These are phyloP conservation scores for Mycena haematopus DNA, from an alignment of 768 basidiomycete species.

Conservation along the genomic window DNA sequence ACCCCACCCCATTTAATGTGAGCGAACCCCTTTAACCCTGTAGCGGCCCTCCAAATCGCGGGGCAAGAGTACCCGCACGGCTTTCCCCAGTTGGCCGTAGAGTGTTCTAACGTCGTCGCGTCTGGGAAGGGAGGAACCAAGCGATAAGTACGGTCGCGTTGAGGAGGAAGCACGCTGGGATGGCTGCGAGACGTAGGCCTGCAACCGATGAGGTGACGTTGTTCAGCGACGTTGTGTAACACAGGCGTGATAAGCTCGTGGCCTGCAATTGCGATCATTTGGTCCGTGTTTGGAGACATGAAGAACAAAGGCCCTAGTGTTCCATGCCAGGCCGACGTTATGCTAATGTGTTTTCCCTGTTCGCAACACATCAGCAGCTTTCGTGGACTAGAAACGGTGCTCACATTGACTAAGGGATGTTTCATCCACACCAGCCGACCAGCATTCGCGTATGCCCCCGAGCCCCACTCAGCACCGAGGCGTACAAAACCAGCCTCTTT, in stretches of 20 bases:
- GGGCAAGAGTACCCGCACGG: background rate
- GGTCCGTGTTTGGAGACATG: conserved; percentile 1
- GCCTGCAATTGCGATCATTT: background rate
- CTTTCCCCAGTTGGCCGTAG: background rate
- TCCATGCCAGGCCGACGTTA: too few species aligned
- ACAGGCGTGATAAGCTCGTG: background rate
- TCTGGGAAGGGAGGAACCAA: background rate
- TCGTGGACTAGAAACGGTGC: too few species aligned
- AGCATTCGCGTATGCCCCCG: background rate
- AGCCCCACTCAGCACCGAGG: too few species aligned
- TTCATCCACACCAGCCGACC: background rate
- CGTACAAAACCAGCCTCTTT: background rate
- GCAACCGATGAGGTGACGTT: background rate
- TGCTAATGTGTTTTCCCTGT: too few species aligned
- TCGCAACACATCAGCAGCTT: too few species aligned
- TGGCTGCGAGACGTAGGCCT: background rate
- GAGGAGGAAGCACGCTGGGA: background rate
- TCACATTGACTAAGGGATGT: too few species aligned
- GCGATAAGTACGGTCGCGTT: background rate
- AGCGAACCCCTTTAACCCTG: background rate
- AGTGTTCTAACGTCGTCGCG: background rate
- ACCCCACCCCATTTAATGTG: background rate
- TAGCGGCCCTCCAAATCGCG: background rate
- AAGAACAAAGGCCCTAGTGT: background rate
- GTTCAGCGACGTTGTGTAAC: background rate